Base-by-base conservation (phyloP, 495 filamentous ascomycete species). In the Daldinia childiae region DNA sequence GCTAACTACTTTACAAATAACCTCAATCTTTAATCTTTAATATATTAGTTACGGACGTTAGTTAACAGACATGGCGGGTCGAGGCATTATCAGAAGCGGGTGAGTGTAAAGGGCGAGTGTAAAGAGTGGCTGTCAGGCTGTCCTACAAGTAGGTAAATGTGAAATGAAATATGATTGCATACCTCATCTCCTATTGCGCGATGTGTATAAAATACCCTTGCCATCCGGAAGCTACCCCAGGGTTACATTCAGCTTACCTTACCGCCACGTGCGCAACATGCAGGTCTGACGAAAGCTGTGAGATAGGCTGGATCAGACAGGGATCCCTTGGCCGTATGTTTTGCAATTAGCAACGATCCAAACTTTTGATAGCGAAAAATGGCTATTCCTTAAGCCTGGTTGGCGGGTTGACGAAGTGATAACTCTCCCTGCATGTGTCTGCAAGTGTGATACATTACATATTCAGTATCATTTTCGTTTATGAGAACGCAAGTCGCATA, bases 251-350 rank as follows among this genome's bases (percentile, higher is more conserved):
- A 66, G 59, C 59, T 70, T 66, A 63, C 71, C 75, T 72, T 75
- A 72, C 64, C 54, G 62, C 72, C 75, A 77, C 75, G 75, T 77
- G 75, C 63, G 69, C 29, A 55, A 58, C 72, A 65, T 75, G 75
- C 64, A 71, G 66, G 63, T 73, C 60, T 75, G 72, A 77, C 70
- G 70, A 73, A 73, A 69, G 58, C 48, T 51, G 70, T 50, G 55
- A 62, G 70, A 73, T 73, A 73, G 70, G 70, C 55, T 55, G 61
- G 45, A 60, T 19, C 30, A 14, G 66, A 54, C 70, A 68, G 51
- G 70, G 65, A 50, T 39, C 65, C 70, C 70, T 66, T 41, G 58
- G 43, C 70, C 65, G 62, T 69, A 62, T 68, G 65, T 73, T 73
- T 69, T 73, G 70, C 26, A 68, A 73, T 65, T 69, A 41, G 55